Evolutionary conservation across 2,329 filamentous ascomycete species (phyloP).

Genomic region (Diaporthe helianthi): DNA sequence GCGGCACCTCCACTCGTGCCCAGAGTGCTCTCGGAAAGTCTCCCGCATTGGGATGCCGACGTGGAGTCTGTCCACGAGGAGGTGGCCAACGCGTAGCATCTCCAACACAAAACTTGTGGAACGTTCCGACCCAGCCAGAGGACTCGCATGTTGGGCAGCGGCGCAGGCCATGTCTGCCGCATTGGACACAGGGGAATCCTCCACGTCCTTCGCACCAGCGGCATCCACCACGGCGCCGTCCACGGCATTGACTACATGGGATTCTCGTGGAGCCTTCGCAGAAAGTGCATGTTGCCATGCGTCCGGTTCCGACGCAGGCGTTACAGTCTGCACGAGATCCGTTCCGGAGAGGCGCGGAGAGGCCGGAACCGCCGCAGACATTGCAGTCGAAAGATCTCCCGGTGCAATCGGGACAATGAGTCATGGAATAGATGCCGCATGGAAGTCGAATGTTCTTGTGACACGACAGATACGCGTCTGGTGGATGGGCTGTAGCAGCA

Average conservation of each 20-base stretch:
- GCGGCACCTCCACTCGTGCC: background rate
- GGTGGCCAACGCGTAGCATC: background rate
- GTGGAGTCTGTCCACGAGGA: no score
- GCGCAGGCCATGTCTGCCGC: no score
- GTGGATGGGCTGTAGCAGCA: no score
- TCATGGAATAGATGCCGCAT: background rate
- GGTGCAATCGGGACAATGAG: background rate
- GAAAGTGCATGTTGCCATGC: background rate
- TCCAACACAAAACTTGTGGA: background rate
- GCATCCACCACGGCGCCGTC: background rate
- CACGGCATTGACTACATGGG: background rate
- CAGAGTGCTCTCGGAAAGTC: background rate
- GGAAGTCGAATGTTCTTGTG: background rate
- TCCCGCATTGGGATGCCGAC: background rate
- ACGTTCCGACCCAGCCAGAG: background rate
- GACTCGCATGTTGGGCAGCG: background rate
- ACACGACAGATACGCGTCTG: background rate
- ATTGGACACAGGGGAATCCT: rapidly evolving
- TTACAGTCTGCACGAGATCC: background rate
- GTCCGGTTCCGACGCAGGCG: background rate
- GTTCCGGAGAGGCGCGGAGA: no score
- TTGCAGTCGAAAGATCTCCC: background rate
- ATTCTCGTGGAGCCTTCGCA: background rate
- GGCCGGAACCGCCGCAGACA: background rate
- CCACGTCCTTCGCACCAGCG: background rate